These are phyloP conservation scores for Lodderomyces elongisporus DNA, from an alignment of 1,139 yeast genomes.

Conservation along the genomic window DNA sequence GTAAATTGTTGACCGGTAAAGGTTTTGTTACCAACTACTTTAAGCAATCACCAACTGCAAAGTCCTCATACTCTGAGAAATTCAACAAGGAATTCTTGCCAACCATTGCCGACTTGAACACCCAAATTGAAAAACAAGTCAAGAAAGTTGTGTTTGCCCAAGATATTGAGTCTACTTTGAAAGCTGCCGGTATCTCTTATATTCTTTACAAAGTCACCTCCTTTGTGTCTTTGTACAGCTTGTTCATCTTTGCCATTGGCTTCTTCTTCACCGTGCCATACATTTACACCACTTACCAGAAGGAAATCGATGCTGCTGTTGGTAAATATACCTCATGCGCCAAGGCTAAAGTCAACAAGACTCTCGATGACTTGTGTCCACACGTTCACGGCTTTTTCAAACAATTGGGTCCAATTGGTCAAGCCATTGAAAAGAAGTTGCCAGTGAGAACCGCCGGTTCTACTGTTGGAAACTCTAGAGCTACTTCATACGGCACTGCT, in stretches of 20 bases:
- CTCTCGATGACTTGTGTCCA: conserved; percentile 43
- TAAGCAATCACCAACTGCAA: conserved; percentile 34
- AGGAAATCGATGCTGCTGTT: conserved; percentile 73
- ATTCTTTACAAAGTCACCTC: conserved; percentile 70
- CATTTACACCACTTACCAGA: conserved; percentile 67
- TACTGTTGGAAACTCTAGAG: conserved; percentile 51
- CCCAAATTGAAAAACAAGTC: conserved; percentile 41
- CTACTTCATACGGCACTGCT: conserved; percentile 22
- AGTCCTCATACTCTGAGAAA: conserved; percentile 34
- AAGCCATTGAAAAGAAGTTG: conserved; percentile 52
- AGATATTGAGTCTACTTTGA: conserved; percentile 64
- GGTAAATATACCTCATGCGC: conserved; percentile 53
- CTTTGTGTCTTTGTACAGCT: conserved; percentile 67
- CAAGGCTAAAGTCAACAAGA: conserved; percentile 52
- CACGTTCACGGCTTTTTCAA: conserved; percentile 41
- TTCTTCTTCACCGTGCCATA: conserved; percentile 73
- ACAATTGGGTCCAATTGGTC: conserved; percentile 62
- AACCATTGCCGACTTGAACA: conserved; percentile 38
- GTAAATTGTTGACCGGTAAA: conserved; percentile 62
- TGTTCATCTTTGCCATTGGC: conserved; percentile 54
- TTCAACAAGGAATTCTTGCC: conserved; percentile 41
- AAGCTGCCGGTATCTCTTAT: conserved; percentile 64
- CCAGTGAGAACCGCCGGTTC: conserved; percentile 73
- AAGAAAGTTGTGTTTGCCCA: conserved; percentile 64
- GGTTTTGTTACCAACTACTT: conserved; percentile 66